Evolutionary conservation across 306 rosid genomes (phyloP), one percentile per base, ranked within the genome.

Genomic region (Cicer arietinum): DNA sequence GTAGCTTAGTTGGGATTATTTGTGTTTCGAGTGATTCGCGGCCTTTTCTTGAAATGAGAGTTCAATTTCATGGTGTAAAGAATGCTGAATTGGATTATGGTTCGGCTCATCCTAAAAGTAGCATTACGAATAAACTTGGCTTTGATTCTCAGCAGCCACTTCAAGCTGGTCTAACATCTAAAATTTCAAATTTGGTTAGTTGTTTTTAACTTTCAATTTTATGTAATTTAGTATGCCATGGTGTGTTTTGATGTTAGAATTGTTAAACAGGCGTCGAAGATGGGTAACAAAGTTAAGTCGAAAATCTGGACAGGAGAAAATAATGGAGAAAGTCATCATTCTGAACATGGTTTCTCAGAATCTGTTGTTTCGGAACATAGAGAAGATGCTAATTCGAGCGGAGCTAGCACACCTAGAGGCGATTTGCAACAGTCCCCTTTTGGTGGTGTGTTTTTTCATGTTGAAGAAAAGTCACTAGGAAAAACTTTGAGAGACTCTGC

Each of bases 301-400:
- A 90, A 79, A 71, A 90, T 95, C 65, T 85, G 91, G 69, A 82
- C 82, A 0, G 88, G 93, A 60, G 98, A 92, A 51, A 88, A 84
- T 85, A 80, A 66, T 7, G 88, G 87, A n/a, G 98, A 83, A 73
- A 61, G 89, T 77, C 89, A 81, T 77, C 85, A 88, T 57, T 89
- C 90, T 78, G 97, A 89, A 75, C 96, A 79, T 78, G 76, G 88
- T 58, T 76, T 41, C 73, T 78, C 79, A 42, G 97, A 89, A 59
- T 69, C 81, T 41, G 77, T 73, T 84, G 53, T 80, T 63, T 76
- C 67, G 10, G 96, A 94, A 64, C 87, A 83, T 37, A 82, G 91
- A 83, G 99, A 94, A 64, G 99, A 95, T 77, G 98, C 89, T 39
- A 88, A 75, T 86, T 95, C 98, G 14, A 95, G 99, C 66, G 98